Evolutionary conservation across 495 filamentous ascomycete species (phyloP).

Genomic region (Aspergillus cavernicola): DNA sequence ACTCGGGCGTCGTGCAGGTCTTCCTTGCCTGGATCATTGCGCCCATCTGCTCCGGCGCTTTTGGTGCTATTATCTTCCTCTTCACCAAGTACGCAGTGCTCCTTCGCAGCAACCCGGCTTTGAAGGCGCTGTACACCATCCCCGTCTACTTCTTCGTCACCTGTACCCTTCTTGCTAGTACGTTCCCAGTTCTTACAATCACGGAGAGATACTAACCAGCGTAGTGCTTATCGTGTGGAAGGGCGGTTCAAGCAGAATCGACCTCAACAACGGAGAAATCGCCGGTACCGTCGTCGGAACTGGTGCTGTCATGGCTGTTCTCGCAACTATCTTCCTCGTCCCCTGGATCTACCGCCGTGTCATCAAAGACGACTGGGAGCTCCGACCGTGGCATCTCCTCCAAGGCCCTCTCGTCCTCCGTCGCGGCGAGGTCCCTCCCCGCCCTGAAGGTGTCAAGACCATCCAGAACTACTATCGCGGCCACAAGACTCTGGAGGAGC

Average conservation of each 20-base stretch:
- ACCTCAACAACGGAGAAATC: constrained; percentile 8
- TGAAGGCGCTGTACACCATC: constrained; percentile 13
- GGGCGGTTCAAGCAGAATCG: constrained; percentile 16
- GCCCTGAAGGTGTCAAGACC: background rate
- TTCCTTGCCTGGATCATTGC: constrained; percentile 22
- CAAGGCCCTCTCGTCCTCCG: constrained; percentile 16
- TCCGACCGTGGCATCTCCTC: constrained; percentile 11
- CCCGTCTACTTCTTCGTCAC: constrained; percentile 19
- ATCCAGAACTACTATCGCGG: constrained; percentile 20
- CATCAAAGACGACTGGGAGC: constrained; percentile 16
- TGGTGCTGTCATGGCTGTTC: constrained; percentile 7
- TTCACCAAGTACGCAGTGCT: constrained; percentile 17
- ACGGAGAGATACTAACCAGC: background rate
- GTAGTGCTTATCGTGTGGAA: constrained; percentile 22
- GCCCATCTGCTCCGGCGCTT: constrained; percentile 10
- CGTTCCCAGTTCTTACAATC: background rate
- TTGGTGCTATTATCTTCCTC: constrained; percentile 18
- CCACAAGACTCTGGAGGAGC: constrained; percentile 19
- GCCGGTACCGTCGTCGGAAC: constrained; percentile 12
- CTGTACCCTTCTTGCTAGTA: constrained; percentile 15
- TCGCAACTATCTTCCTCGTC: constrained; percentile 11
- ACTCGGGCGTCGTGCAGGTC: constrained; percentile 21
- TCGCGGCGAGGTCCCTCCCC: constrained; percentile 15
- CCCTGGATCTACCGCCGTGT: constrained; percentile 18
- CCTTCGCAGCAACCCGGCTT: constrained; percentile 4